Conservation (phyloP, 306 rosid species). For the Herpetospermum pedunculosum region DNA sequence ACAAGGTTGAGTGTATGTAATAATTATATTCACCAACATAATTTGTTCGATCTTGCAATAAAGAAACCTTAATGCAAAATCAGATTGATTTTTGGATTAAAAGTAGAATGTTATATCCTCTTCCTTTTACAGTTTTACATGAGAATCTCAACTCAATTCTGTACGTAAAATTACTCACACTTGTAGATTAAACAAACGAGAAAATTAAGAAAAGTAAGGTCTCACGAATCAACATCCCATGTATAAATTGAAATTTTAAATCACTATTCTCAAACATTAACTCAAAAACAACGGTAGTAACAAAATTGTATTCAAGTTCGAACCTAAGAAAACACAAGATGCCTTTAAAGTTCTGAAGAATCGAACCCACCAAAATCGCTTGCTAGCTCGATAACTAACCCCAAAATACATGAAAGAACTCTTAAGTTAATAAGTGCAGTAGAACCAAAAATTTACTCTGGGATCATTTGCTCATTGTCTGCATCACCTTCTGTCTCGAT, state of each 20-base stretch:
- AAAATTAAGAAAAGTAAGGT: background rate
- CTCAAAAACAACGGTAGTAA: background rate
- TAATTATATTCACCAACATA: no score
- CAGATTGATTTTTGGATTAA: no score
- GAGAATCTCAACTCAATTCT: background rate
- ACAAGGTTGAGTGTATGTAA: no score
- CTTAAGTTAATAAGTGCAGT: background rate
- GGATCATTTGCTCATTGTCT: conserved; percentile 80
- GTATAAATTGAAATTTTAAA: background rate
- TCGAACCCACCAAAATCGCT: background rate
- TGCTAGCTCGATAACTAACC: background rate
- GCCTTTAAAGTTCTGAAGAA: background rate
- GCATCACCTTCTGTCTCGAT: conserved; percentile 90
- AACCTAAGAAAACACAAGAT: background rate
- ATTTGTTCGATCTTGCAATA: no score
- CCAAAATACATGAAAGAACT: background rate
- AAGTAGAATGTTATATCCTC: no score
- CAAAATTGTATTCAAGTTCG: background rate
- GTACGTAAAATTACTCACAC: background rate
- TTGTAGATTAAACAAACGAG: background rate
- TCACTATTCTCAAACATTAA: background rate
- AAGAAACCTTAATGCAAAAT: no score
- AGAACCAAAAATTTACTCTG: conserved; percentile 35
- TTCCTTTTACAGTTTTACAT: no score
- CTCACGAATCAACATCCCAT: background rate